Percentiles rank a stretch among this genome's conserved stretches.
Evolutionary conservation across 2,329 filamentous ascomycete species (phyloP).

Genomic region (Ceratocystis lukuohia): DNA sequence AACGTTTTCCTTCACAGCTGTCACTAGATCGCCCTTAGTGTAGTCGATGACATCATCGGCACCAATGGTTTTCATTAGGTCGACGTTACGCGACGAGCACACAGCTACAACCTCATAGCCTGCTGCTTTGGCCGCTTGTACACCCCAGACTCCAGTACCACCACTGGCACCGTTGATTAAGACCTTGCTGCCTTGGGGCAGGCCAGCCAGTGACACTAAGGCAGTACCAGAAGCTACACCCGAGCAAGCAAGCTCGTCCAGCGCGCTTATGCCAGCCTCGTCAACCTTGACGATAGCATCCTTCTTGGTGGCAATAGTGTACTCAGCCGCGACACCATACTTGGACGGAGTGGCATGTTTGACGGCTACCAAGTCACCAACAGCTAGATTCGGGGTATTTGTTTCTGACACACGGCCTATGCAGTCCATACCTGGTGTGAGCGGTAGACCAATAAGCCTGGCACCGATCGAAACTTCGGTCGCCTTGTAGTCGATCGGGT

Average conservation of each 20-base stretch:
- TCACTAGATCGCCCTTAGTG: conserved; percentile 35
- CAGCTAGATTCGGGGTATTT: conserved; percentile 24
- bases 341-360: conserved; percentile 24
- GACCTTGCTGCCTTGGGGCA: conserved; percentile 37
- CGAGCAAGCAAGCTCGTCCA: conserved; percentile 38
- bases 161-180: conserved; percentile 55
- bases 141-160: conserved; percentile 46
- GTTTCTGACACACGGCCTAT: conserved; percentile 34
- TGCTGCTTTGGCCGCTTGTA: conserved; percentile 50
- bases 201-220: not conserved
- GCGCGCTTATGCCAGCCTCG: conserved; percentile 24
- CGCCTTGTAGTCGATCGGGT: conserved; percentile 39
- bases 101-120: conserved; percentile 48
- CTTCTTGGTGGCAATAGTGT: conserved; percentile 27
- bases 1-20: conserved; percentile 34
- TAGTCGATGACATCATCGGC: conserved; percentile 56
- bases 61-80: conserved; percentile 44
- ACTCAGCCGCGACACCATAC: conserved; percentile 34
- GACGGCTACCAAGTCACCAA: conserved; percentile 35
- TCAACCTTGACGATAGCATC: conserved; percentile 14
- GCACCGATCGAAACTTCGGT: conserved; percentile 25
- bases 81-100: conserved; percentile 46
- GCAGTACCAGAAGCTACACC: conserved; percentile 30
- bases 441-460: conserved; percentile 31
- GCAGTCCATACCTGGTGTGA: conserved; percentile 38